Evolutionary conservation across 208 protist genomes (phyloP).

Genomic region (Naegleria gruberi): DNA sequence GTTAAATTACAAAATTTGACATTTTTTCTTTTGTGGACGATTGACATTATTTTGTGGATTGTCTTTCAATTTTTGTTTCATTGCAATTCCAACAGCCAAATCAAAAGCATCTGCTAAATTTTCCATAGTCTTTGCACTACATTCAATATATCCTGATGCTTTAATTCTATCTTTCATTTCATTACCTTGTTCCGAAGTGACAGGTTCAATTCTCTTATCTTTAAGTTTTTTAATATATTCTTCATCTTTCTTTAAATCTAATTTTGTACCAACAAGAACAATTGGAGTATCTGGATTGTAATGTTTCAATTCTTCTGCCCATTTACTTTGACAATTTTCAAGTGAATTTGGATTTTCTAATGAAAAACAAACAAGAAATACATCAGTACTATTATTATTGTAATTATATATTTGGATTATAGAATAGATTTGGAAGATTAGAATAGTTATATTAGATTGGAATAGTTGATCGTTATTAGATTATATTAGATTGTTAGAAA

Average conservation of each 20-base stretch:
- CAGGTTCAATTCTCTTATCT: conserved; percentile 34
- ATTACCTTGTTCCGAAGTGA: conserved; percentile 43
- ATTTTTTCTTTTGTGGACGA: background rate
- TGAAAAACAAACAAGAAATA: conserved; percentile 72
- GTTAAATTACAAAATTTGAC: background rate
- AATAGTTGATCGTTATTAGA: too few species aligned
- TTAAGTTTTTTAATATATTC: conserved; percentile 33
- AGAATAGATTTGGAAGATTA: too few species aligned
- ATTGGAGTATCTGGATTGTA: conserved; percentile 3
- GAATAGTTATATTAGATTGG: too few species aligned
- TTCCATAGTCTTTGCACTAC: background rate
- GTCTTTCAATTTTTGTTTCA: background rate
- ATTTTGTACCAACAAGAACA: background rate
- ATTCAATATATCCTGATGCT: conserved; percentile 24
- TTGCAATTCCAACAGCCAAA: background rate
- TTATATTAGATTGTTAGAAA: too few species aligned
- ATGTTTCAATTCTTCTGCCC: background rate
- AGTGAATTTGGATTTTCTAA: conserved; percentile 48
- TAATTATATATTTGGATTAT: background rate
- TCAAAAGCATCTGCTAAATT: background rate
- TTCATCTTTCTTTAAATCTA: conserved; percentile 1
- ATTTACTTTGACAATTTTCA: conserved; percentile 47
- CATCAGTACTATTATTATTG: conserved; percentile 40
- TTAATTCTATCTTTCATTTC: conserved; percentile 29
- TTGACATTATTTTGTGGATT: background rate